Evolutionary conservation across 2,329 filamentous ascomycete genomes (phyloP).

Genomic region (Helminthosporium solani): DNA sequence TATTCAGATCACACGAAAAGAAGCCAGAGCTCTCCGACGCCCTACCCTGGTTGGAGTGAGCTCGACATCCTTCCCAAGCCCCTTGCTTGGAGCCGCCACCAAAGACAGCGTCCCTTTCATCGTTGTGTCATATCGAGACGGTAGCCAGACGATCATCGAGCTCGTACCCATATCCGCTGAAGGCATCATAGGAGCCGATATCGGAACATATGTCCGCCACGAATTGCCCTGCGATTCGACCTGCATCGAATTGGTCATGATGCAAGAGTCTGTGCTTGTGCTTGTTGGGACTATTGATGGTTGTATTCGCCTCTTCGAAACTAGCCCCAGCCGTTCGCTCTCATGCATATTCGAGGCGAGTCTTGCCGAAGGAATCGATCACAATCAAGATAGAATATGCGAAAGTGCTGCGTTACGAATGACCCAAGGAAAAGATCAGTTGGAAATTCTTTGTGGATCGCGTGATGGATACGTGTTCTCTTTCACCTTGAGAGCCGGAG

Average conservation of each 20-base stretch:
- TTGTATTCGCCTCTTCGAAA: slow-evolving; percentile 22
- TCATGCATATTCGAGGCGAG: slow-evolving; percentile 13
- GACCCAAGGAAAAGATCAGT: slow-evolving; percentile 3
- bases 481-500: slow-evolving; percentile 3
- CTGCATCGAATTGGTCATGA: slow-evolving; percentile 29
- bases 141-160: slow-evolving; percentile 22
- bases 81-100: slow-evolving; percentile 25
- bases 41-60: slow-evolving; percentile 17
- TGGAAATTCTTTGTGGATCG: slow-evolving; percentile 38
- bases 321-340: slow-evolving; percentile 11
- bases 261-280: slow-evolving; percentile 15
- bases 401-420: slow-evolving; percentile 32
- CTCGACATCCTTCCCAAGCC: slow-evolving; percentile 16
- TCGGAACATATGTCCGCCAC: slow-evolving; percentile 8
- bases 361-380: slow-evolving; percentile 4
- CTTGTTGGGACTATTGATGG: slow-evolving; percentile 34
- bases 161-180: slow-evolving; percentile 18
- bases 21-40: slow-evolving; percentile 25
- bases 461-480: slow-evolving; percentile 37
- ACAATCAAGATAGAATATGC: slow-evolving; percentile 22
- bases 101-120: slow-evolving; percentile 17
- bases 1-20: slow-evolving; percentile 34
- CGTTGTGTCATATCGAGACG: slow-evolving; percentile 22
- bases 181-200: slow-evolving; percentile 15
- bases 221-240: slow-evolving; percentile 31